Conservation (phyloP, 139 green algal genomes). For the Monoraphidium neglectum region DNA sequence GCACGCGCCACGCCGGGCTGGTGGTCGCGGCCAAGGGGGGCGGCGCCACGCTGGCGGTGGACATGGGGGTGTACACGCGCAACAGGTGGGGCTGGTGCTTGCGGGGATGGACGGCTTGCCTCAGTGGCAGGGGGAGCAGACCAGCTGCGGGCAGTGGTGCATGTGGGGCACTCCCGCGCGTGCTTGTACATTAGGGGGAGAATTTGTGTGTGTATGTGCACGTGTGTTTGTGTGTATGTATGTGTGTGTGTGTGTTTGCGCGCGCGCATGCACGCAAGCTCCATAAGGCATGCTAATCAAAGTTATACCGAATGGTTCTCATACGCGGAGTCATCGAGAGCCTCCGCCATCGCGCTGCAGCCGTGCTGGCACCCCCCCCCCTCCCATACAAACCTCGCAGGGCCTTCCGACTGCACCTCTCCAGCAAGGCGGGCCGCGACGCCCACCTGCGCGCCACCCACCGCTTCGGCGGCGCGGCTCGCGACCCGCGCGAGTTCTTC, state of each 20-base stretch:
- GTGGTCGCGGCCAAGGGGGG: neutral
- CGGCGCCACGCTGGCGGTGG: slow-evolving; percentile 30
- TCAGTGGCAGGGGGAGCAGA: no score
- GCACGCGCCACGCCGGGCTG: neutral
- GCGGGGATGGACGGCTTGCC: no score
- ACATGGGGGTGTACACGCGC: slow-evolving; percentile 75
- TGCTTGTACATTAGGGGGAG: no score
- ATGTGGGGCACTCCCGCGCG: no score
- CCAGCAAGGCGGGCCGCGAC: slow-evolving; percentile 62
- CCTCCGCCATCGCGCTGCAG: neutral
- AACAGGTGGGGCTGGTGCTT: slow-evolving; percentile 53
- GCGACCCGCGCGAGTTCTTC: neutral
- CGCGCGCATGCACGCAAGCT: no score
- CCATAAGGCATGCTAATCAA: no score
- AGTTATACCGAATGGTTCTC: no score
- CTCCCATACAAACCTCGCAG: slow-evolving; percentile 5
- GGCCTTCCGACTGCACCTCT: slow-evolving; percentile 70
- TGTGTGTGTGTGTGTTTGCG: no score
- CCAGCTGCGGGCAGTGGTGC: no score
- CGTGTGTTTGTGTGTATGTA: no score
- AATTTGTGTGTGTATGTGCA: no score
- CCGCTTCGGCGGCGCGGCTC: slow-evolving; percentile 27
- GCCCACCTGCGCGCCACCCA: slow-evolving; percentile 43
- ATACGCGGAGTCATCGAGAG: no score
- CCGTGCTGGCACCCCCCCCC: neutral